Percentiles rank a stretch among this genome's conserved stretches.
phyloP scores from a whole-genome alignment of 495 filamentous ascomycete genomes.

The Penicillium maclennaniae region DNA sequence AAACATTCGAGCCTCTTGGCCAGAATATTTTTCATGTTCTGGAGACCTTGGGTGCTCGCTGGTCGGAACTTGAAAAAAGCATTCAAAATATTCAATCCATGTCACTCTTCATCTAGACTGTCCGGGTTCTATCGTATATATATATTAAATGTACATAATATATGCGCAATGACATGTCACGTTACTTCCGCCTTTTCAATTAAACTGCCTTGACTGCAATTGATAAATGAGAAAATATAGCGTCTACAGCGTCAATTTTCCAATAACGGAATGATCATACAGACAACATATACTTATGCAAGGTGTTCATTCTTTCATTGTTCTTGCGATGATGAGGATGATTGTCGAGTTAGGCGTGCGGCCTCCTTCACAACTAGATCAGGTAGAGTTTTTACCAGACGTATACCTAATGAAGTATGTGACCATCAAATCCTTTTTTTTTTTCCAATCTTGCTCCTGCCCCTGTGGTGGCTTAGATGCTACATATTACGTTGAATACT shows the following conservation, averaged over 20 bases:
- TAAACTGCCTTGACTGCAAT: too few relatives aligned
- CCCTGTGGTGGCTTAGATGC: not conserved
- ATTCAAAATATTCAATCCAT: not conserved
- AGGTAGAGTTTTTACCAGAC: not conserved
- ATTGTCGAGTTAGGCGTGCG: not conserved
- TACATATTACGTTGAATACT: not conserved
- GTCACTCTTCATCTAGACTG: not conserved
- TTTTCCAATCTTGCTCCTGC: not conserved
- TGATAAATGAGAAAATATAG: too few relatives aligned
- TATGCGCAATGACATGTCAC: too few relatives aligned
- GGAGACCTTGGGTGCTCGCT: not conserved
- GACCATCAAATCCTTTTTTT: not conserved
- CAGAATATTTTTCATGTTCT: not conserved
- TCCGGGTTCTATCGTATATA: too few relatives aligned
- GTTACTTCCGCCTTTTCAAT: too few relatives aligned
- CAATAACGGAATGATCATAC: too few relatives aligned
- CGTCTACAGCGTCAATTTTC: too few relatives aligned
- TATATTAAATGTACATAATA: too few relatives aligned
- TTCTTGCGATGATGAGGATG: not conserved
- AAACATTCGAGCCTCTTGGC: not conserved
- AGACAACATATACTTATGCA: too few relatives aligned
- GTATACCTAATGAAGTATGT: not conserved
- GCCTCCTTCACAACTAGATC: not conserved
- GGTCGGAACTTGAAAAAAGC: not conserved
- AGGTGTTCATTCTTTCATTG: not conserved